These are phyloP conservation scores for Fusarium paranaense DNA, from an alignment of 2,329 filamentous ascomycete species.

Conservation along the genomic window DNA sequence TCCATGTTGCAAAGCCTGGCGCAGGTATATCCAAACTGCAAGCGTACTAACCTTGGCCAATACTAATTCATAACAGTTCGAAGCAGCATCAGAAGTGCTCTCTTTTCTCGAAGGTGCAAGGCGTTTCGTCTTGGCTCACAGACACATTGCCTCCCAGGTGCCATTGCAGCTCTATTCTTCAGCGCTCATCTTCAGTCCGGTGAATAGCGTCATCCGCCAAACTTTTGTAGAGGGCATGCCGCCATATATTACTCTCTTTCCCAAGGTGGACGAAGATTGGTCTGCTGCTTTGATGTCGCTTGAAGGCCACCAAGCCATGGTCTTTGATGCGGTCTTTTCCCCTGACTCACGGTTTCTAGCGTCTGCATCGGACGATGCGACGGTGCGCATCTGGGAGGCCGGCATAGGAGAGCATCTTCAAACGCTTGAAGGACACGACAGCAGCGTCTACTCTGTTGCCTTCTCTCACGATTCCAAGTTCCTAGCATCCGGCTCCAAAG, in stretches of 20 bases:
- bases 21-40: background rate
- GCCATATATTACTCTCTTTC: background rate
- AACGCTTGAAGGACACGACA: background rate
- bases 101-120: background rate
- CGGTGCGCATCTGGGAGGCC: background rate
- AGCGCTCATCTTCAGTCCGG: background rate
- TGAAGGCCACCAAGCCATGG: background rate
- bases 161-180: background rate
- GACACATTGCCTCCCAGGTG: background rate
- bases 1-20: background rate
- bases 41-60: background rate
- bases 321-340: background rate
- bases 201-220: background rate
- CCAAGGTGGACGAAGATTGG: background rate
- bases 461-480: background rate
- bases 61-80: background rate
- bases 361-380: background rate
- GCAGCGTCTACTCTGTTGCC: background rate
- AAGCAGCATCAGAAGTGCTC: background rate
- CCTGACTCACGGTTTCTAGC: background rate
- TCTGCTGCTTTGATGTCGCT: background rate
- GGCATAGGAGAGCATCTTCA: background rate
- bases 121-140: background rate
- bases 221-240: background rate
- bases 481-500: background rate